A percentile compares a stretch with the other conserved stretches of the same genome.
phyloP scores from a whole-genome alignment of 1,284 basidiomycete genomes.

The Fomitopsis schrenkii region DNA sequence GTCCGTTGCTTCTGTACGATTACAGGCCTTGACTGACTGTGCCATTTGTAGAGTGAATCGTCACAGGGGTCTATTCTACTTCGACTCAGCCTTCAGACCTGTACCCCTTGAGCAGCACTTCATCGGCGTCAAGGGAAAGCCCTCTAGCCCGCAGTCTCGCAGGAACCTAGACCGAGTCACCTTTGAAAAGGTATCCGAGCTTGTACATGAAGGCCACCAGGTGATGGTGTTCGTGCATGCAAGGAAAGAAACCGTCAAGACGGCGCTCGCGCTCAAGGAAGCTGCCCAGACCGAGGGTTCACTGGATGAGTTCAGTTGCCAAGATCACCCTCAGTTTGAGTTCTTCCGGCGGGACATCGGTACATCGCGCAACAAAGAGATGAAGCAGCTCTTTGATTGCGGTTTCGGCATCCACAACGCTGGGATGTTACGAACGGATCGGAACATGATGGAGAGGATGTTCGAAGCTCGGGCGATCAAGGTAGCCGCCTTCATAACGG shows the following conservation, averaged over 20 bases:
- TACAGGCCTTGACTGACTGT: neutral
- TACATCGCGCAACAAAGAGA: slow-evolving; percentile 89
- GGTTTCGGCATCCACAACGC: slow-evolving; percentile 99
- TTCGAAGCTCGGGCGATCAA: slow-evolving; percentile 92
- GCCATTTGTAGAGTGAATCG: slow-evolving; percentile 68
- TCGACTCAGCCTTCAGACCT: slow-evolving; percentile 96
- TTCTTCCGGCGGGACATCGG: slow-evolving; percentile 78
- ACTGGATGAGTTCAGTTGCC: slow-evolving; percentile 75
- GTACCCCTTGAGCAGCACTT: slow-evolving; percentile 99
- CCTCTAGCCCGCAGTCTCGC: slow-evolving; percentile 69
- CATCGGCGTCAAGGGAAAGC: slow-evolving; percentile 92
- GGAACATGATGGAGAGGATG: slow-evolving; percentile 95
- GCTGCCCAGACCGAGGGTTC: slow-evolving; percentile 73
- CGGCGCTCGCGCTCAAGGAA: slow-evolving; percentile 84
- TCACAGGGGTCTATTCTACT: slow-evolving; percentile 94
- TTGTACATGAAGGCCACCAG: slow-evolving; percentile 89
- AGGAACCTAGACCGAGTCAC: slow-evolving; percentile 89
- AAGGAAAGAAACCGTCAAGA: slow-evolving; percentile 96
- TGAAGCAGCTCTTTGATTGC: slow-evolving; percentile 90
- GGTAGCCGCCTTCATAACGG: slow-evolving; percentile 29
- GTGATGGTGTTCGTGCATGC: slow-evolving; percentile 99
- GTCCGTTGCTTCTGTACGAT: slow-evolving; percentile 32
- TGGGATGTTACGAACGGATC: slow-evolving; percentile 93
- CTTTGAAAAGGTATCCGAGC: slow-evolving; percentile 85
- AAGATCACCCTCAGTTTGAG: slow-evolving; percentile 75